These are phyloP conservation scores for Mycena leptocephala DNA, from an alignment of 768 basidiomycete genomes.

Conservation along the genomic window DNA sequence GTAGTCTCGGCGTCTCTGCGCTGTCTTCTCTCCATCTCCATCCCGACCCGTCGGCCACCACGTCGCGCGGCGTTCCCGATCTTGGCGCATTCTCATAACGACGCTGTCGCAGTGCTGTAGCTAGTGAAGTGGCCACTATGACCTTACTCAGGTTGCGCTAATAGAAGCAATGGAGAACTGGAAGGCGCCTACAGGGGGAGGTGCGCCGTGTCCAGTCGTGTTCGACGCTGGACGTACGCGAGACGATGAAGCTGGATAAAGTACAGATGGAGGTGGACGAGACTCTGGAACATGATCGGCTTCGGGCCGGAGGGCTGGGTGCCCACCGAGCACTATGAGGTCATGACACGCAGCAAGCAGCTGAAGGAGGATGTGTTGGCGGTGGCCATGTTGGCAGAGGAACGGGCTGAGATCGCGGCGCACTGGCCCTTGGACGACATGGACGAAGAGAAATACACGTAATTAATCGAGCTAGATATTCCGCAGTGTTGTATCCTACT, in stretches of 20 bases:
- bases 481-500: too few species aligned
- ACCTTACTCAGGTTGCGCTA: slow-evolving; percentile 58
- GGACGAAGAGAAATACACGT: not conserved
- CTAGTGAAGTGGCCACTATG: slow-evolving; percentile 67
- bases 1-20: too few species aligned
- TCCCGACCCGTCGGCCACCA: too few species aligned
- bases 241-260: slow-evolving; percentile 57
- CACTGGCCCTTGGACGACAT: not conserved
- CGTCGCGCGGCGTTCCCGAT: slow-evolving; percentile 50
- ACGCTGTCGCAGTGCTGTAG: slow-evolving; percentile 59
- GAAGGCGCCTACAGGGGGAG: slow-evolving; percentile 57
- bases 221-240: slow-evolving; percentile 61
- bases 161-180: slow-evolving; percentile 61
- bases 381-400: not conserved
- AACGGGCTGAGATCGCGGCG: not conserved
- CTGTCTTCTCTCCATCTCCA: too few species aligned
- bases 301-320: slow-evolving; percentile 62
- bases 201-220: slow-evolving; percentile 60
- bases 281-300: slow-evolving; percentile 48
- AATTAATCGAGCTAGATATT: not conserved
- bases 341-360: not conserved
- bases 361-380: not conserved
- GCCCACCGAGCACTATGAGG: slow-evolving; percentile 57
- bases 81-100: slow-evolving; percentile 44
- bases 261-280: too few species aligned